Conservation (phyloP, 371 early-diverging fungal genomes). For the Haplosporangium sp. region DNA sequence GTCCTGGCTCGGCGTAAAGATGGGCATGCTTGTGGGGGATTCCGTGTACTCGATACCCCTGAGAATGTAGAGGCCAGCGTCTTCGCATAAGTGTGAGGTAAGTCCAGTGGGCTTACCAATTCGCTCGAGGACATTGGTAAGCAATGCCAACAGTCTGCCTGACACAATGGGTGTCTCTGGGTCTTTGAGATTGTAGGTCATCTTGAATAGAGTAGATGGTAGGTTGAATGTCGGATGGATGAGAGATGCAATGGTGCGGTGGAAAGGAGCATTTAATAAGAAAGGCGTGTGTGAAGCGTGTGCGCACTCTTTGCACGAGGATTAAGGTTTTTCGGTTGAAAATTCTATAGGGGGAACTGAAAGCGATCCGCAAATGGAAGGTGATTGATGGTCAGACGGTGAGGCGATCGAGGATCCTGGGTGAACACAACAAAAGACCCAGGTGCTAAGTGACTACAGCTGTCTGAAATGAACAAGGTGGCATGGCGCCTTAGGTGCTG, state of each 20-base stretch:
- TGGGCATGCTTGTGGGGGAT: constrained; percentile 31
- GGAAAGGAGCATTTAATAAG: background rate
- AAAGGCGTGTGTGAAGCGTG: background rate
- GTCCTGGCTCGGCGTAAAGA: constrained; percentile 24
- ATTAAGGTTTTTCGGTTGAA: no score
- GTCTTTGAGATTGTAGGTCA: constrained; percentile 44
- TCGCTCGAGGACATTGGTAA: constrained; percentile 34
- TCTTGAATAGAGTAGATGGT: background rate
- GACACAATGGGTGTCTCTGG: constrained; percentile 36
- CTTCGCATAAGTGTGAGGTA: constrained; percentile 25
- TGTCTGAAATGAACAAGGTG: no score
- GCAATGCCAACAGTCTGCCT: constrained; percentile 26
- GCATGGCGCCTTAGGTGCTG: no score
- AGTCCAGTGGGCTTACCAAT: constrained; percentile 33
- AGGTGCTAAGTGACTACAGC: no score
- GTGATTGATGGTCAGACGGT: no score
- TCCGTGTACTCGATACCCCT: constrained; percentile 29
- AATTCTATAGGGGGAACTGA: no score
- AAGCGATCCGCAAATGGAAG: no score
- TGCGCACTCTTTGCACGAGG: no score
- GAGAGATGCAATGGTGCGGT: background rate
- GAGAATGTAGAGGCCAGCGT: constrained; percentile 40
- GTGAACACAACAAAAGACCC: no score
- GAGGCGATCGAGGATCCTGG: no score
- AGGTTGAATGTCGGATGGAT: background rate